These are phyloP conservation scores for Coprinopsis sp. DNA, from an alignment of 768 basidiomycete genomes.

Conservation along the genomic window DNA sequence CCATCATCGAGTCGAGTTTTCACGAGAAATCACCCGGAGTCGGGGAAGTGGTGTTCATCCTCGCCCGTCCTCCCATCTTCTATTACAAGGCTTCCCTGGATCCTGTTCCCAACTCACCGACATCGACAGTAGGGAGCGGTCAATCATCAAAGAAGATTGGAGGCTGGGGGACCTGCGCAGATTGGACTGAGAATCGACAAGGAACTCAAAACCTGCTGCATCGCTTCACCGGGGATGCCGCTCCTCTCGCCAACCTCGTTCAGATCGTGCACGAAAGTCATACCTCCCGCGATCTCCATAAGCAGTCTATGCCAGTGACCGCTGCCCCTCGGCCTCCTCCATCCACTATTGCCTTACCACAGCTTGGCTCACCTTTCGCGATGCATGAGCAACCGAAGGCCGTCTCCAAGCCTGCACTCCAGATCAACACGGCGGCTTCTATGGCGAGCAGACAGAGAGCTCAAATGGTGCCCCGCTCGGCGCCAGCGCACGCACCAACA, in stretches of 20 bases:
- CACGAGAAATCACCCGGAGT: constrained; percentile 48
- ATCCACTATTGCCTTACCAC: too few relatives aligned
- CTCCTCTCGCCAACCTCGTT: constrained; percentile 54
- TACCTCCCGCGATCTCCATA: too few relatives aligned
- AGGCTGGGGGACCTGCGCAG: constrained; percentile 62
- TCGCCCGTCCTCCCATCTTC: constrained; percentile 65
- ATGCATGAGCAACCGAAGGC: background rate
- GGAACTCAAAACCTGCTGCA: constrained; percentile 63
- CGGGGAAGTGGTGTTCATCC: constrained; percentile 57
- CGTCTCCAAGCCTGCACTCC: background rate
- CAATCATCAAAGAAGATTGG: too few relatives aligned
- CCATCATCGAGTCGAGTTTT: constrained; percentile 55
- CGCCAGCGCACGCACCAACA: too few relatives aligned
- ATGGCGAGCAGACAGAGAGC: too few relatives aligned
- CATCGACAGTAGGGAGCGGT: too few relatives aligned
- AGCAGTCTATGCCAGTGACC: too few relatives aligned
- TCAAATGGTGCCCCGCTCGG: too few relatives aligned
- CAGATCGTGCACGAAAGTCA: constrained; percentile 35
- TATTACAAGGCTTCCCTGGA: constrained; percentile 48
- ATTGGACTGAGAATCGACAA: constrained; percentile 76
- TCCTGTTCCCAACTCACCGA: constrained; percentile 23
- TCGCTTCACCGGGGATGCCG: constrained; percentile 57
- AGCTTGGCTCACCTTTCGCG: background rate
- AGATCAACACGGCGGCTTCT: background rate
- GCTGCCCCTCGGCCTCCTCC: too few relatives aligned